These are phyloP conservation scores for Phytophthora ramorum DNA, from an alignment of 352 stramenopile genomes.

Conservation along the genomic window DNA sequence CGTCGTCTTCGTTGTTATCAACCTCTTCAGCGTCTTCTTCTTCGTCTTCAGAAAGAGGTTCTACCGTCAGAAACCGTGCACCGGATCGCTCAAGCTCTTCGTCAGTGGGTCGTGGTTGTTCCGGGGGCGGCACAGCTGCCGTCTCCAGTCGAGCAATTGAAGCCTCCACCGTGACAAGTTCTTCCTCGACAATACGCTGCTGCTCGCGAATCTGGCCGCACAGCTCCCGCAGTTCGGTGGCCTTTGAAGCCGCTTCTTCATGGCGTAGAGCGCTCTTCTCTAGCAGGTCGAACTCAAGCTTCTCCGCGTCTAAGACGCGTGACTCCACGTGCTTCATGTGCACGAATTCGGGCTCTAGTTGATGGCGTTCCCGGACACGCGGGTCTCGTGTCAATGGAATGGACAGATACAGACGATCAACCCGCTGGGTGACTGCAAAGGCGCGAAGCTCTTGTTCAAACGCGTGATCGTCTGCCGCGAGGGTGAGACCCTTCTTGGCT, in stretches of 20 bases:
- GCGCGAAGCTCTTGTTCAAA: constrained; percentile 65
- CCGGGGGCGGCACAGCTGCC: constrained; percentile 23
- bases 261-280: constrained; percentile 67
- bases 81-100: constrained; percentile 49
- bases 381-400: constrained; percentile 45
- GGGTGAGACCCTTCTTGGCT: constrained; percentile 59
- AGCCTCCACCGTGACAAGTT: constrained; percentile 36
- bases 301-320: constrained; percentile 53
- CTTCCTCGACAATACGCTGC: constrained; percentile 38
- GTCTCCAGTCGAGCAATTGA: constrained; percentile 43
- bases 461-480: constrained; percentile 58
- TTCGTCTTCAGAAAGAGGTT: constrained; percentile 24
- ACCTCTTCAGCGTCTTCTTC: constrained; percentile 19
- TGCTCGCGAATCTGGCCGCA: constrained; percentile 43
- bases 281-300: constrained; percentile 69
- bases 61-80: constrained; percentile 41
- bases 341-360: constrained; percentile 61
- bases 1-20: background rate
- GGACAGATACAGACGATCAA: constrained; percentile 59
- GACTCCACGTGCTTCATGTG: constrained; percentile 71
- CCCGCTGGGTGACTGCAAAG: constrained; percentile 52
- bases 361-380: constrained; percentile 46
- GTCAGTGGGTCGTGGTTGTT: constrained; percentile 38
- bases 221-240: constrained; percentile 39
- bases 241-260: constrained; percentile 54